Base-by-base conservation (phyloP, 2,329 filamentous ascomycete species). In the Cercospora beticola region DNA sequence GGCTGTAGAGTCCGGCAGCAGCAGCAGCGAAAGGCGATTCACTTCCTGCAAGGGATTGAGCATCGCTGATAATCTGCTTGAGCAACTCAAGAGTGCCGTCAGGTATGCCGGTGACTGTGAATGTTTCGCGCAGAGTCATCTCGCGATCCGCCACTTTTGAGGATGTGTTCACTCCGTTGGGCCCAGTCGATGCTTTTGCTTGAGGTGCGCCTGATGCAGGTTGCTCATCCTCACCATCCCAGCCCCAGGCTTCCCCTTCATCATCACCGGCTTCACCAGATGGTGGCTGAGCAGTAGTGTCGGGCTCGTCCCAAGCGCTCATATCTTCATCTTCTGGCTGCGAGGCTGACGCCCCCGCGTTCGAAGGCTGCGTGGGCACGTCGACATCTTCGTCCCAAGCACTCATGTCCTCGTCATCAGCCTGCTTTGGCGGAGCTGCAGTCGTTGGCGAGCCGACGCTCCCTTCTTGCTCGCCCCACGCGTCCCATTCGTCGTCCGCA, bases 211-310 rank as follows among this genome's bases (percentile, higher is more conserved):
- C 67, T 40, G 73, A 26, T 16, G 68, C 66, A 40, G 68, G 64
- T 6, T 57, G 76, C n/a, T 82, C 80, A 28, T 82, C 80, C 6
- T 91, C 91, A 43, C 93, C 93, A 23, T 88, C 91, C 92, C 93
- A 97, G 3, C 91, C 93, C 91, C 93, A 96, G 28, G 92, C 92
- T 69, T 92, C 93, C 91, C 93, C 96, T 31, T 92, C 92, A 69
- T 92, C 92, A 14, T 78, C 79, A 46, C 82, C 81, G 14, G 80
- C 80, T 18, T 79, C 72, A 10, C 71, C 74, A 10, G 74, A 71
- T 31, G 76, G 74, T 21, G 69, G 64, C 31, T 66, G 64, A 36
- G 49, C 16, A 60, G 69, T 54, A 4, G 70, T 60, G 4, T 64
- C 66, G 1, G 75, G 73, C 0, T 80, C 79, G 23, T 82, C 82